These are phyloP conservation scores for Aspergillus pseudotamarii DNA, from an alignment of 2,329 filamentous ascomycete species.

Conservation along the genomic window DNA sequence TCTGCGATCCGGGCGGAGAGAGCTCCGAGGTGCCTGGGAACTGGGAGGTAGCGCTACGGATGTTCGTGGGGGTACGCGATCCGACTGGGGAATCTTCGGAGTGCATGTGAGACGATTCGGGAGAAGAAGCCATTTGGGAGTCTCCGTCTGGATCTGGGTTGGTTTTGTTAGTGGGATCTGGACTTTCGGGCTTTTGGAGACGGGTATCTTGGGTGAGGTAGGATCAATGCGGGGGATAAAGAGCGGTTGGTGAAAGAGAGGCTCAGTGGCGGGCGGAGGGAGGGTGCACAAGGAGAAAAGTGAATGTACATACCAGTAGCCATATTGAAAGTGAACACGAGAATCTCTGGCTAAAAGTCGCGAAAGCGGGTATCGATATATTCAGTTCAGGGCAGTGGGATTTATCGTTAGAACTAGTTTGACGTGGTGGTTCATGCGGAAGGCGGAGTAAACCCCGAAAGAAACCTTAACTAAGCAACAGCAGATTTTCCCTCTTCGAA, in stretches of 20 bases:
- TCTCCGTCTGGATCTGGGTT: constrained; percentile 56
- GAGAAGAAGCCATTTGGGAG: constrained; percentile 58
- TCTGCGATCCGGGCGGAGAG: constrained; percentile 59
- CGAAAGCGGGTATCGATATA: background rate
- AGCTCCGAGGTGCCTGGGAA: constrained; percentile 47
- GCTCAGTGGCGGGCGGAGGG: constrained; percentile 9
- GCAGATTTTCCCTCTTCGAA: constrained; percentile 10
- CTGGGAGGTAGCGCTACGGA: constrained; percentile 23
- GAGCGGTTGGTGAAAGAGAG: background rate
- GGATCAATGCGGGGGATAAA: background rate
- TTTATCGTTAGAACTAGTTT: background rate
- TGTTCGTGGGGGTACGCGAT: constrained; percentile 46
- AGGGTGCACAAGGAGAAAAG: constrained; percentile 2
- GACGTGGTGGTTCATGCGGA: background rate
- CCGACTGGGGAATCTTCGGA: constrained; percentile 45
- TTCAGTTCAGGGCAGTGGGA: background rate
- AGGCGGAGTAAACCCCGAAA: constrained; percentile 2
- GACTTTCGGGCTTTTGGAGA: constrained; percentile 3
- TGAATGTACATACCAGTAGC: constrained; percentile 9
- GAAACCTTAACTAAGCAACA: constrained; percentile 11
- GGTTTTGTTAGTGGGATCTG: constrained; percentile 11
- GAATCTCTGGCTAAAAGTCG: background rate
- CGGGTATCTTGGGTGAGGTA: background rate
- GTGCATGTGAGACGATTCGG: constrained; percentile 37
- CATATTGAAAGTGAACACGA: background rate